Base-by-base conservation (phyloP, 2,329 filamentous ascomycete species). In the Diplodia intermedia region DNA sequence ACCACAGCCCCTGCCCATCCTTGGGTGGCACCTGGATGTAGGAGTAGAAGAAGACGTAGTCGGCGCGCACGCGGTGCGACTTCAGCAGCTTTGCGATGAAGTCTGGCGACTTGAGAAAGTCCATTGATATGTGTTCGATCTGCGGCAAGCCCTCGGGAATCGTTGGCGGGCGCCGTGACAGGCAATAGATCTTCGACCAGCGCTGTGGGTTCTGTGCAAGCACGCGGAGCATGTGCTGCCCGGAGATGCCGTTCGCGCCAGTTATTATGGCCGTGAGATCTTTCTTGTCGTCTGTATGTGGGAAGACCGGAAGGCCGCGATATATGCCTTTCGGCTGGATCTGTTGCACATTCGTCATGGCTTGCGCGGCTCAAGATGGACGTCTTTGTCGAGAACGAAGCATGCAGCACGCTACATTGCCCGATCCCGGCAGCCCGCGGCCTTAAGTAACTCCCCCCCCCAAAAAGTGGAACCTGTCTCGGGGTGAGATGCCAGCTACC, bases 241-340 rank as follows among this genome's bases (percentile, higher is more conserved):
- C 85, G 0, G 83, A 85, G 33, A 86, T 84, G 9, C 84, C 85
- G 78, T 85, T 86, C 65, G 84, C 82, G 6, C 85, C 85, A 0
- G 83, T 85, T 47, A 86, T 79, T 54, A 86, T 82, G 3, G 84
- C 85, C 0, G 82, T 85, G 29, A 85, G 77, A 23, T 76, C 78
- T 69, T 81, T 80, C 66, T 81, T 71, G 0, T 77, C 75, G 5
- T 26, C 52, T 23, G 55, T 43, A 4, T 72, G 56, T n/a, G 81
- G 76, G 69, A 81, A 85, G 14, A 79, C 79, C 0, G 84, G 84
- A 0, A 86, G 78, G 68, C 81, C 83, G 72, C 83, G 82, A 72
- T 81, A 86, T 69, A 86, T 86, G 70, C 82, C 82, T 69, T 74
- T 71, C 53, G 70, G 70, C 33, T 77, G 72, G 38, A 76, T 72